Percentiles rank a stretch among this genome's conserved stretches.
phyloP scores from a whole-genome alignment of 345 rosid species.

The Firmiana major region DNA sequence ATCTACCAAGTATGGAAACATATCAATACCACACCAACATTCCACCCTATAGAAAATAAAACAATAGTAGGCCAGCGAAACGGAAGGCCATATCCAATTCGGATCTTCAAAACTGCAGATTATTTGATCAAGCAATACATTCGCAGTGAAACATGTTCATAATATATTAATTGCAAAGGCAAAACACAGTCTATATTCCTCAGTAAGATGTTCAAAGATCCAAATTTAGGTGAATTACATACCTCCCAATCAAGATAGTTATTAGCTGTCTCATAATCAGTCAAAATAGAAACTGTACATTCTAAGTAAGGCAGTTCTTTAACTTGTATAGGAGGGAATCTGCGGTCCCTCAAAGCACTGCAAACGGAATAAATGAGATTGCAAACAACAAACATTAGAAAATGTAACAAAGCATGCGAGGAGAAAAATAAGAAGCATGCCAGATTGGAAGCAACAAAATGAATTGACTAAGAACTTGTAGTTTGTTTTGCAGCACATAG shows the following conservation, averaged over 20 bases:
- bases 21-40: not conserved
- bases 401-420: not conserved
- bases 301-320: constrained; percentile 86
- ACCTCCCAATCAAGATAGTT: constrained; percentile 98
- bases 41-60: not conserved
- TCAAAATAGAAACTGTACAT: constrained; percentile 86
- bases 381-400: not conserved
- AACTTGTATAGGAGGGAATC: constrained; percentile 91
- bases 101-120: not conserved
- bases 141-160: not conserved
- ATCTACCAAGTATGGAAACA: not conserved
- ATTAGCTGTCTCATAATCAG: constrained; percentile 75
- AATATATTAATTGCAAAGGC: not conserved
- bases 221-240: constrained; percentile 22
- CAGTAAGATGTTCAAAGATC: not conserved
- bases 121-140: not conserved
- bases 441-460: constrained; percentile 3
- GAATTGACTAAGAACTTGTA: not conserved
- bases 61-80: not conserved
- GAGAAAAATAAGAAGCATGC: not conserved
- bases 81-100: not conserved
- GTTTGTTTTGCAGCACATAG: not conserved
- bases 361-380: constrained; percentile 12
- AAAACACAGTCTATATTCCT: not conserved
- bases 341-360: constrained; percentile 96